These are phyloP conservation scores for Candida sonorensis DNA, from an alignment of 805 yeast genomes.

Conservation along the genomic window DNA sequence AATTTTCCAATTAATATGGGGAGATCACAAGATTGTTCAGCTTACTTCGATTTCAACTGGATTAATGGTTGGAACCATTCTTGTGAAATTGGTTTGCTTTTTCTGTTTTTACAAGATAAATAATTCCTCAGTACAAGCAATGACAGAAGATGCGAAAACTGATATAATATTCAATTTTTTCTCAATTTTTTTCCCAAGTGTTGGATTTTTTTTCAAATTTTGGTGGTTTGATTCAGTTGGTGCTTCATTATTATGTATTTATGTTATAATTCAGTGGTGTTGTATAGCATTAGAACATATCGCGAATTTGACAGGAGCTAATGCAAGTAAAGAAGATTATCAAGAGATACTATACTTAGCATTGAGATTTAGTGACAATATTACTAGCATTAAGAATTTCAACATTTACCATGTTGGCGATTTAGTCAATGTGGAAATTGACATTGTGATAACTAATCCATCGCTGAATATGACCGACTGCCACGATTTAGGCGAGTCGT, in stretches of 20 bases:
- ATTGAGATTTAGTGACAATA: slow-evolving; percentile 60
- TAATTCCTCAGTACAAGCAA: slow-evolving; percentile 67
- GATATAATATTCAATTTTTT: slow-evolving; percentile 69
- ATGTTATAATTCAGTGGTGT: slow-evolving; percentile 61
- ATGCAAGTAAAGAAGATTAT: slow-evolving; percentile 54
- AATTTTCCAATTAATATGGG: slow-evolving; percentile 34
- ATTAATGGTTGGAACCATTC: slow-evolving; percentile 60
- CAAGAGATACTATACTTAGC: slow-evolving; percentile 64
- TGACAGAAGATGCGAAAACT: slow-evolving; percentile 77
- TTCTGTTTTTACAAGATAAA: slow-evolving; percentile 52
- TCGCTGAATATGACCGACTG: slow-evolving; percentile 52
- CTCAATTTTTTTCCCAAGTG: slow-evolving; percentile 62
- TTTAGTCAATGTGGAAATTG: slow-evolving; percentile 68
- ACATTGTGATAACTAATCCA: slow-evolving; percentile 47
- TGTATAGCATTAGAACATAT: slow-evolving; percentile 64
- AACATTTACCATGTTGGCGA: slow-evolving; percentile 79
- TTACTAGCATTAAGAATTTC: slow-evolving; percentile 55
- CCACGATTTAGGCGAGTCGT: slow-evolving; percentile 76
- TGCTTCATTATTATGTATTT: slow-evolving; percentile 55
- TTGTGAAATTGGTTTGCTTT: slow-evolving; percentile 55
- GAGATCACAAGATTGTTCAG: slow-evolving; percentile 33
- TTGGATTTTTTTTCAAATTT: slow-evolving; percentile 42
- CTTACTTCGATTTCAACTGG: slow-evolving; percentile 43
- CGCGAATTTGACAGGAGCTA: slow-evolving; percentile 67
- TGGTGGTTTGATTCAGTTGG: slow-evolving; percentile 79